Evolutionary conservation across 2,329 filamentous ascomycete species (phyloP), one percentile per base, ranked within the genome.

Genomic region (Exophiala calicioides): DNA sequence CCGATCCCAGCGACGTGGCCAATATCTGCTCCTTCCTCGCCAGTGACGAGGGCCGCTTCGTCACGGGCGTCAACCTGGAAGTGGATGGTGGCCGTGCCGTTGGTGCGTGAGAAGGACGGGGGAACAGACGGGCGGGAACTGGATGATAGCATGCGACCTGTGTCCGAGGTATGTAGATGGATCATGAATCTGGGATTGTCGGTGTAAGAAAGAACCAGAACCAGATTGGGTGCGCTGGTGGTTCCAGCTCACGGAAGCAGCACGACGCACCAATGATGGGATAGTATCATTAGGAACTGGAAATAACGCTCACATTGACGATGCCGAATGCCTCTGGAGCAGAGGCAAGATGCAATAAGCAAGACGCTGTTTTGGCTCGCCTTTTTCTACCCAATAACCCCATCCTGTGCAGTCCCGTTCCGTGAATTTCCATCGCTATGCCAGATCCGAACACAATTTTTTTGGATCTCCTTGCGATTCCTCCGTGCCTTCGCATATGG

Each of bases 11-110:
- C 4, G 86, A 90, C 62, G 77, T 90, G 23, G 85, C 82, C 1
- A 86, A 86, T 59, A 82, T 84, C 21, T 82, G 79, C 51, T 73
- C 84, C 13, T 90, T 84, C 60, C 64, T 90, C 32, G 83, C 36
- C 19, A 56, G 52, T 40, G 82, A 88, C 23, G 86, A 89, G 60
- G 82, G 81, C 0, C 75, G 71, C 3, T 88, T 89, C 59, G 78
- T 90, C 52, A 88, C 57, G 2, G 57, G 57, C 12, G 45, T 58
- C 4, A 53, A 57, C 46, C 30, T 58, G 42, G 48, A 55, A 30
- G 50, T 60, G 29, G 57, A 59, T 33, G 57, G 57, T 30, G 57
- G 57, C 7, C 38, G 54, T 21, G 35, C 53, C 4, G 46, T 56
- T 9, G 52, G 52, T 24, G 49, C 52, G 9, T 55, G 23, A 33